Evolutionary conservation across 1,139 yeast species (phyloP).

Genomic region (Scheffersomyces lignicola): DNA sequence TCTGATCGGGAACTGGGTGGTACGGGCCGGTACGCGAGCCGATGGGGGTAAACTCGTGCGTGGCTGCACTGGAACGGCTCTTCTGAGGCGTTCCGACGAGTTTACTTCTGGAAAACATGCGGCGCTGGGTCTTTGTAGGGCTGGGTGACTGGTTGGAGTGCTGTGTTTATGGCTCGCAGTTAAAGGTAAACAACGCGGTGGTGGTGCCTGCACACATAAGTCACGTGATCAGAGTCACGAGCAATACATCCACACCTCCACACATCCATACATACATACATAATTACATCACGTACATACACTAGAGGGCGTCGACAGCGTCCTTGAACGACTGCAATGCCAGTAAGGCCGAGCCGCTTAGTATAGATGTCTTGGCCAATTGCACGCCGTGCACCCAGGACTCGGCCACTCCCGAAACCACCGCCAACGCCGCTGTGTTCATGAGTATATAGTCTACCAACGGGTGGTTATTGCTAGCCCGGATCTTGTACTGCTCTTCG

Average conservation of each 20-base stretch:
- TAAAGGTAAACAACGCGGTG: no score
- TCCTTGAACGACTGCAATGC: conserved; percentile 59
- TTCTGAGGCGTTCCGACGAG: conserved; percentile 31
- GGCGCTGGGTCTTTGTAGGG: no score
- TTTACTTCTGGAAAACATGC: conserved; percentile 18
- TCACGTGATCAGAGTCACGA: conserved; percentile 2
- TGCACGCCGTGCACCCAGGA: conserved; percentile 78
- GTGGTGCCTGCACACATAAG: not conserved
- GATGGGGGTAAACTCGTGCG: conserved; percentile 45
- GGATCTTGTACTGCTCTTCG: conserved; percentile 38
- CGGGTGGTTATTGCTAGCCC: conserved; percentile 48
- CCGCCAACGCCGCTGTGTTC: conserved; percentile 86
- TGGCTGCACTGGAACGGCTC: conserved; percentile 8
- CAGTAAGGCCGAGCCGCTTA: conserved; percentile 61
- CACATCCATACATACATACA: no score
- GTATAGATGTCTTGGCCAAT: conserved; percentile 68
- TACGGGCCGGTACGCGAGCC: conserved; percentile 18
- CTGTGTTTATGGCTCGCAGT: no score
- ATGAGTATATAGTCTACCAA: conserved; percentile 82
- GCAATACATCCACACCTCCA: no score
- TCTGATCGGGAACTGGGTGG: not conserved
- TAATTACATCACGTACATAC: no score
- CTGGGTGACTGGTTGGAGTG: no score
- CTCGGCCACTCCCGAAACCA: conserved; percentile 65
- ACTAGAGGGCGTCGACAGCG: conserved; percentile 27